Evolutionary conservation across 2,329 filamentous ascomycete genomes (phyloP).

Genomic region (Metarhizium humberi): DNA sequence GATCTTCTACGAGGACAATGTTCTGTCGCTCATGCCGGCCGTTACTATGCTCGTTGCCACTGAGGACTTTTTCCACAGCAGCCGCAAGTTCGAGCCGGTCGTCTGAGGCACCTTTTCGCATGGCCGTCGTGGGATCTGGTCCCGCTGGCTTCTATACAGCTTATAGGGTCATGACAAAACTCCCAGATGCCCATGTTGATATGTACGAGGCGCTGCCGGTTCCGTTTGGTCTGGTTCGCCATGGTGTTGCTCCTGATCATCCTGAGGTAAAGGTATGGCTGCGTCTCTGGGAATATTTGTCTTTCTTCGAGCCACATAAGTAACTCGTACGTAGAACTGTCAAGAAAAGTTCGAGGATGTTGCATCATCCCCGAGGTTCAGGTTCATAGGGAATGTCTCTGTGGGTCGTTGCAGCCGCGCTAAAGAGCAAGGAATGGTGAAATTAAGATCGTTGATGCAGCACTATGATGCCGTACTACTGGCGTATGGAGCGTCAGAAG

Average conservation of each 20-base stretch:
- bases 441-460: constrained; percentile 57
- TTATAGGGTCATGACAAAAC: constrained; percentile 70
- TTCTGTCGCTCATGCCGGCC: not conserved
- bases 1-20: not conserved
- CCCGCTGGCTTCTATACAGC: constrained; percentile 95
- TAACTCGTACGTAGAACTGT: constrained; percentile 58
- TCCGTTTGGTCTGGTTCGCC: constrained; percentile 84
- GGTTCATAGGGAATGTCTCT: constrained; percentile 82
- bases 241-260: constrained; percentile 96
- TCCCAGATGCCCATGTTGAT: constrained; percentile 66
- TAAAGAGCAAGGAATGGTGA: constrained; percentile 42
- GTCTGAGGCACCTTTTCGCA: constrained; percentile 51
- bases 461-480: constrained; percentile 92
- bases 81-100: not conserved
- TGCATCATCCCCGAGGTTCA: constrained; percentile 71
- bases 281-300: not conserved
- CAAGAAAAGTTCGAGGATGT: constrained; percentile 90
- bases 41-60: not conserved
- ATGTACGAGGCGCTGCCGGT: constrained; percentile 96
- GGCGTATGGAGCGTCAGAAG: constrained; percentile 82
- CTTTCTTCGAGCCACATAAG: not conserved
- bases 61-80: constrained; percentile 1
- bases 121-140: constrained; percentile 87
- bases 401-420: constrained; percentile 48
- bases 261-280: constrained; percentile 86